Conservation (phyloP, 352 stramenopile genomes). For the Globisporangium cystogenes region DNA sequence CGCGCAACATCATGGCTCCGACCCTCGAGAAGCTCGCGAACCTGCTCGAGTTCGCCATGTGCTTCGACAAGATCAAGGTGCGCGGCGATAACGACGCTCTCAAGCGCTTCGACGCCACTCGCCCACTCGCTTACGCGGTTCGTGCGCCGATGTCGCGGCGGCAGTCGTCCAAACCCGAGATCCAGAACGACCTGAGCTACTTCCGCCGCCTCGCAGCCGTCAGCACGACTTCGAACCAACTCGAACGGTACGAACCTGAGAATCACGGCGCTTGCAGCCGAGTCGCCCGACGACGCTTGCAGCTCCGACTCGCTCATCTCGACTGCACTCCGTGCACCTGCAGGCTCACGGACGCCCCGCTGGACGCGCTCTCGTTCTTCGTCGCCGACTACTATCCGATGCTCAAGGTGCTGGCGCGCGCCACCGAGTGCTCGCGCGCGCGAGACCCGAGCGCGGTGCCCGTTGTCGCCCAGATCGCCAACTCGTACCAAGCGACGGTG, state of each 20-base stretch:
- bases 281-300: too few species aligned
- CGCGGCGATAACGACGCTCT: background rate
- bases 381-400: conserved; percentile 54
- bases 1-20: conserved; percentile 27
- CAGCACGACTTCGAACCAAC: conserved; percentile 32
- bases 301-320: background rate
- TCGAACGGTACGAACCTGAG: conserved; percentile 26
- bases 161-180: conserved; percentile 32
- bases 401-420: conserved; percentile 44
- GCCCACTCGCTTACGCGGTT: background rate
- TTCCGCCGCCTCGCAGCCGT: conserved; percentile 43
- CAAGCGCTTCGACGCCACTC: background rate
- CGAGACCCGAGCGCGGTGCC: conserved; percentile 29
- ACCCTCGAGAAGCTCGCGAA: conserved; percentile 50
- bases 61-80: conserved; percentile 50
- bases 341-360: conserved; percentile 30
- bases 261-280: too few species aligned
- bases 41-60: conserved; percentile 45
- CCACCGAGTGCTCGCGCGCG: conserved; percentile 28
- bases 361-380: conserved; percentile 59
- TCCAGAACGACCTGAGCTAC: conserved; percentile 65
- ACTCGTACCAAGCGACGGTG: conserved; percentile 34
- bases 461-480: conserved; percentile 36
- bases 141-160: too few species aligned
- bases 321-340: background rate